These are phyloP conservation scores for Pezicula carpinea DNA, from an alignment of 2,329 filamentous ascomycete genomes.

Conservation along the genomic window DNA sequence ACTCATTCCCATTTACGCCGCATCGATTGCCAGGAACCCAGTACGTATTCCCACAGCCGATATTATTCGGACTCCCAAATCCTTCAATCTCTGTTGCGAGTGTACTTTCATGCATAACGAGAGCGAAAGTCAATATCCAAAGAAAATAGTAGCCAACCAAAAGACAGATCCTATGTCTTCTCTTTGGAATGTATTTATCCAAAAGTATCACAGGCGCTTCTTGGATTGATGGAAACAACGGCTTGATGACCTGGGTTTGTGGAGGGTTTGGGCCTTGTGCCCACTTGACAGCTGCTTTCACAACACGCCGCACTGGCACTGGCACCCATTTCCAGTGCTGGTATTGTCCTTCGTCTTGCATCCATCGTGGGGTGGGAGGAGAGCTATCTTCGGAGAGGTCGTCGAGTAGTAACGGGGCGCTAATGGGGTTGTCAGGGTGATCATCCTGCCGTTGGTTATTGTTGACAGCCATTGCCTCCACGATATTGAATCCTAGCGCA, in stretches of 20 bases:
- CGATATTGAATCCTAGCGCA: background rate
- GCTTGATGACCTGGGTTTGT: conserved; percentile 46
- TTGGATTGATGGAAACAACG: conserved; percentile 63
- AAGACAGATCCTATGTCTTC: conserved; percentile 53
- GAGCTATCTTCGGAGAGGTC: conserved; percentile 39
- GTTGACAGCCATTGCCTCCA: conserved; percentile 1
- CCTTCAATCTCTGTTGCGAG: conserved; percentile 56
- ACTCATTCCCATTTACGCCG: conserved; percentile 69
- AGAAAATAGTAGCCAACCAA: conserved; percentile 55
- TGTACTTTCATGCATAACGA: conserved; percentile 63
- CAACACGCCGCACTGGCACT: conserved; percentile 45
- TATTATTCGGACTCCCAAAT: conserved; percentile 60
- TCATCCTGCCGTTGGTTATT: conserved; percentile 17
- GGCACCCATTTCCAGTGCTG: conserved; percentile 52
- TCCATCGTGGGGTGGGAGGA: conserved; percentile 53
- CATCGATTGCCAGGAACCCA: conserved; percentile 70
- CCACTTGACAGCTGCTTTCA: conserved; percentile 43
- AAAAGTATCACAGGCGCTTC: conserved; percentile 60
- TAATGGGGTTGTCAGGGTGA: conserved; percentile 28
- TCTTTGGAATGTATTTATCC: conserved; percentile 56
- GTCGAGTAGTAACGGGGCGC: conserved; percentile 31
- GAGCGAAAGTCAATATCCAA: conserved; percentile 66
- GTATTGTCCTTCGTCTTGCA: conserved; percentile 49
- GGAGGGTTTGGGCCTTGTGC: conserved; percentile 51
- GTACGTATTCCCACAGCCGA: conserved; percentile 65